Conservation (phyloP, 495 filamentous ascomycete genomes). For the Penicillium subrubescens region DNA sequence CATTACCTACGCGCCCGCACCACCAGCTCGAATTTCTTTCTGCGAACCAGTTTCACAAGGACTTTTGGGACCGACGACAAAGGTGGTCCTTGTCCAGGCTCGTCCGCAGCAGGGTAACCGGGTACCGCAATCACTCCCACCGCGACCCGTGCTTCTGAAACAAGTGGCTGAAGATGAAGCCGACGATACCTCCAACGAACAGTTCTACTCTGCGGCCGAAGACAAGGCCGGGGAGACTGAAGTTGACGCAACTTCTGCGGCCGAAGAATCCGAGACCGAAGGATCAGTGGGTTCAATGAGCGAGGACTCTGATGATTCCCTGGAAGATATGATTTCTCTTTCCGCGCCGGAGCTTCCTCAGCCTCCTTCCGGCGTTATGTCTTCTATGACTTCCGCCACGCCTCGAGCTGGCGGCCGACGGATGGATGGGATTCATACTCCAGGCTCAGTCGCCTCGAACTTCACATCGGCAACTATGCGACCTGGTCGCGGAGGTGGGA, state of each 20-base stretch:
- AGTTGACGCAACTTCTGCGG: slow-evolving; percentile 52
- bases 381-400: slow-evolving; percentile 70
- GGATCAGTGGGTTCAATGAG: slow-evolving; percentile 53
- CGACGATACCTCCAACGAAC: slow-evolving; percentile 79
- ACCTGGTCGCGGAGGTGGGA: slow-evolving; percentile 58
- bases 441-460: slow-evolving; percentile 81
- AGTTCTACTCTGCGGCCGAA: slow-evolving; percentile 86
- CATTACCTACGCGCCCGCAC: slow-evolving; percentile 80
- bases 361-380: slow-evolving; percentile 66
- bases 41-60: slow-evolving; percentile 85
- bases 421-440: slow-evolving; percentile 69
- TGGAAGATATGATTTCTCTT: slow-evolving; percentile 83
- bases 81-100: slow-evolving; percentile 72
- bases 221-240: slow-evolving; percentile 64
- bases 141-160: slow-evolving; percentile 47
- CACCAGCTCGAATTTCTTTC: slow-evolving; percentile 66
- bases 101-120: slow-evolving; percentile 41
- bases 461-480: slow-evolving; percentile 79
- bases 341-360: slow-evolving; percentile 74
- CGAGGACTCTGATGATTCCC: slow-evolving; percentile 74
- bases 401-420: slow-evolving; percentile 65
- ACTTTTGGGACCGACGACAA: slow-evolving; percentile 67
- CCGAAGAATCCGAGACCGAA: slow-evolving; percentile 57
- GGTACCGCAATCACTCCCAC: slow-evolving; percentile 30
- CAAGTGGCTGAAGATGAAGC: slow-evolving; percentile 70